These are phyloP conservation scores for Heterobasidion parviporum DNA, from an alignment of 1,284 basidiomycete genomes.

Conservation along the genomic window DNA sequence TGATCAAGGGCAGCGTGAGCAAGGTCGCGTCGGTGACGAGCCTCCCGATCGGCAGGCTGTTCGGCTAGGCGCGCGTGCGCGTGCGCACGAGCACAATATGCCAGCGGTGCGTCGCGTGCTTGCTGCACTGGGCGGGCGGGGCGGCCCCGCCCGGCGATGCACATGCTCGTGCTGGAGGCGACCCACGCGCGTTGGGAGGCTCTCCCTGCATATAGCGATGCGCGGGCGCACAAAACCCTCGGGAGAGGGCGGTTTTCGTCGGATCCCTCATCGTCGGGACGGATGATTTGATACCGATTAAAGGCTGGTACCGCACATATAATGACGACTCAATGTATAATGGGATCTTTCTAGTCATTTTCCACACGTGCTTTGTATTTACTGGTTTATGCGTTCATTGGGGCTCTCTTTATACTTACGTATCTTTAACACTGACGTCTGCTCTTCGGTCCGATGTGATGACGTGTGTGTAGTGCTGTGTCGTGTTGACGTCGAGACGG, in stretches of 20 bases:
- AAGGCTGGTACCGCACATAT: not conserved
- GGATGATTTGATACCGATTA: not conserved
- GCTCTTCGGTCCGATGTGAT: too few relatives aligned
- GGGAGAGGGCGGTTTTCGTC: not conserved
- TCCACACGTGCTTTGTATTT: not conserved
- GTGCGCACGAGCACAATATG: too few relatives aligned
- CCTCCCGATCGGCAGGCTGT: not conserved
- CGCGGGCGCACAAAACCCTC: not conserved
- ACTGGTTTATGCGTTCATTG: too few relatives aligned
- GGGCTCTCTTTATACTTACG: too few relatives aligned
- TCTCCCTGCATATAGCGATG: not conserved
- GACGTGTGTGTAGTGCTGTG: too few relatives aligned
- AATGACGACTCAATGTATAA: not conserved
- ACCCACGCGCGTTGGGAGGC: too few relatives aligned
- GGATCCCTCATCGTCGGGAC: not conserved
- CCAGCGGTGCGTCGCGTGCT: not conserved
- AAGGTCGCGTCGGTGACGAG: not conserved
- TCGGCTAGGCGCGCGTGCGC: not conserved
- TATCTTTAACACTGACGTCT: too few relatives aligned
- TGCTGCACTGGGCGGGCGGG: not conserved
- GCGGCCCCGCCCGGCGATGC: too few relatives aligned
- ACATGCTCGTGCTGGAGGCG: too few relatives aligned
- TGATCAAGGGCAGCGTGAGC: conserved; percentile 1
- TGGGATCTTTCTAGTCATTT: not conserved
- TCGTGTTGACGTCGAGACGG: too few relatives aligned